These are phyloP conservation scores for Ramicandelaber brevisporus DNA, from an alignment of 192 early-diverging fungal species.

Conservation along the genomic window DNA sequence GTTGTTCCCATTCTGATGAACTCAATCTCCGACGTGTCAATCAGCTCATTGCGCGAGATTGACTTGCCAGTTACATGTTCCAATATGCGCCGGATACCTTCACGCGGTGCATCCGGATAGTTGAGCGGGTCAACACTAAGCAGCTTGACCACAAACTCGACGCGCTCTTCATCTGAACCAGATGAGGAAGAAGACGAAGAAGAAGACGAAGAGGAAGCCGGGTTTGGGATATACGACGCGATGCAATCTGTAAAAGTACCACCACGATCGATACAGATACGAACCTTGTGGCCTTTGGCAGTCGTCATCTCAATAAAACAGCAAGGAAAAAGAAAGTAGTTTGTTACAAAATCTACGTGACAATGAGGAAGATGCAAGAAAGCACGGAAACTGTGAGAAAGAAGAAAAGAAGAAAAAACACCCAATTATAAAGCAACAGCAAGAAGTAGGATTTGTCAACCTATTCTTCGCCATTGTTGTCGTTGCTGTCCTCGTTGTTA, in stretches of 20 bases:
- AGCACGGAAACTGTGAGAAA: too few species aligned
- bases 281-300: slow-evolving; percentile 3
- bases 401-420: too few species aligned
- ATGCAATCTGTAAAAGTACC: slow-evolving; percentile 96
- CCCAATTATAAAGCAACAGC: too few species aligned
- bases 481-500: too few species aligned
- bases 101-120: slow-evolving; percentile 79
- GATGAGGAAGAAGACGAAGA: too few species aligned
- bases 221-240: slow-evolving; percentile 31
- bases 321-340: too few species aligned
- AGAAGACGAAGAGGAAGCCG: slow-evolving; percentile 11
- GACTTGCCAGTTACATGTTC: slow-evolving; percentile 45
- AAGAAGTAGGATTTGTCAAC: too few species aligned
- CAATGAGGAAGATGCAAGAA: too few species aligned
- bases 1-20: slow-evolving; percentile 92
- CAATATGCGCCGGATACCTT: slow-evolving; percentile 73
- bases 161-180: too few species aligned
- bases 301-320: too few species aligned
- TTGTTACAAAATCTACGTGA: too few species aligned
- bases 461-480: too few species aligned
- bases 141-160: slow-evolving; percentile 65
- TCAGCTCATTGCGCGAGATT: slow-evolving; percentile 33
- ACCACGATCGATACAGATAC: slow-evolving; percentile 72
- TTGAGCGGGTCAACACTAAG: slow-evolving; percentile 75
- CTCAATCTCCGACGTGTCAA: slow-evolving; percentile 43